Conservation (phyloP, 208 protist genomes). For the Trichomonas gallinae region DNA sequence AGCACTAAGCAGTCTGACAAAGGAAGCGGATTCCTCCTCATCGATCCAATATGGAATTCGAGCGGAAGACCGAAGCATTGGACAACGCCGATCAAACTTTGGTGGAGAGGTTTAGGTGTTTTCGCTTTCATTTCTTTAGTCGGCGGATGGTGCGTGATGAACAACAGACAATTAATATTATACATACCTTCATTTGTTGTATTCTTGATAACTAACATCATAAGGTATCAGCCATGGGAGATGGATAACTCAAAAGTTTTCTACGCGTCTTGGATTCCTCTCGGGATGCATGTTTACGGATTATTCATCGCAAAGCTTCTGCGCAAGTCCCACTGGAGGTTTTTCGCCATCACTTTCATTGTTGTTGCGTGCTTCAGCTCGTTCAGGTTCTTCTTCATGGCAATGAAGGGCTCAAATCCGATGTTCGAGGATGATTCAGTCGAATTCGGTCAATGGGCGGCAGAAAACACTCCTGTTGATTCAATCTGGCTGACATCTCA, state of each 20-base stretch:
- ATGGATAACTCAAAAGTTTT: neutral
- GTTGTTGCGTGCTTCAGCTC: neutral
- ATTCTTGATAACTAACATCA: neutral
- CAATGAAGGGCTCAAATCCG: neutral
- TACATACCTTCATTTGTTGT: neutral
- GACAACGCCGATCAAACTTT: neutral
- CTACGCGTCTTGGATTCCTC: neutral
- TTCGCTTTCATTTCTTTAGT: neutral
- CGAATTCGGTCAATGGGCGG: neutral
- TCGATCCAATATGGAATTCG: neutral
- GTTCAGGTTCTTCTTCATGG: neutral
- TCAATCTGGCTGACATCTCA: neutral
- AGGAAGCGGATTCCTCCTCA: neutral
- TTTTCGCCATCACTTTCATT: neutral
- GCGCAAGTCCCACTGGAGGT: neutral
- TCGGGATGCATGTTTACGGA: neutral
- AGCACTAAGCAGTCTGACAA: neutral
- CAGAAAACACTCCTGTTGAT: neutral
- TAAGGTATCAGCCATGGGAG: conserved; percentile 11
- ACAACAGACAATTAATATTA: neutral
- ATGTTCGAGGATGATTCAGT: neutral
- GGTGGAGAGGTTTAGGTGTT: neutral
- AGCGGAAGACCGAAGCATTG: neutral
- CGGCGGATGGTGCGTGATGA: neutral
- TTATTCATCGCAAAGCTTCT: neutral